phyloP scores from a whole-genome alignment of 2,329 filamentous ascomycete species.

The Botryotinia convoluta region DNA sequence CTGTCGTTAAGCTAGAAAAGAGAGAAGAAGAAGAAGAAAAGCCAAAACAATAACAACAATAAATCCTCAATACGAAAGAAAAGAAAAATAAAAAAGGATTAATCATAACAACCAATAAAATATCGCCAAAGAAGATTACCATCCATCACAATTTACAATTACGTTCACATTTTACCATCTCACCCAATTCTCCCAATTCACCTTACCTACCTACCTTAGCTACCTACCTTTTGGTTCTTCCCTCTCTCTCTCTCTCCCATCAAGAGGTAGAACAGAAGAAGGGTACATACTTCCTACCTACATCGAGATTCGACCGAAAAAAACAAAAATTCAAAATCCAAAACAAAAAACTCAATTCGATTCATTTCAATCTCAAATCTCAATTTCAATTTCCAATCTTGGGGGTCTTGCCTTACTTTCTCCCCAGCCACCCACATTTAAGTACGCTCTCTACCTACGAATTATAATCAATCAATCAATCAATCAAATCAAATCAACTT shows the following conservation, averaged over 20 bases:
- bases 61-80: not conserved
- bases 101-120: not conserved
- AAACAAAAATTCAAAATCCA: not conserved
- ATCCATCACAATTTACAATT: not conserved
- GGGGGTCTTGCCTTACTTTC: not conserved
- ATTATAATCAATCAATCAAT: constrained; percentile 1
- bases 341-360: not conserved
- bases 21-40: not conserved
- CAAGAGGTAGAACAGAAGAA: not conserved
- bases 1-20: constrained; percentile 13
- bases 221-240: not conserved
- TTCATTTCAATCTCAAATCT: not conserved
- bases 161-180: not conserved
- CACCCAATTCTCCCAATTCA: not conserved
- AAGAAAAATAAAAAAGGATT: not conserved
- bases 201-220: not conserved
- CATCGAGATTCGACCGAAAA: not conserved
- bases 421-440: constrained; percentile 20
- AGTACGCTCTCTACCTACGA: constrained; percentile 1
- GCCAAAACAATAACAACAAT: not conserved
- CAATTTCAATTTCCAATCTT: constrained; percentile 10
- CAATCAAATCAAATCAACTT: not conserved
- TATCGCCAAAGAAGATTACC: not conserved
- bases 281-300: not conserved
- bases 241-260: not conserved